Conservation (phyloP, 306 rosid genomes). For the Cajanus cajan region DNA sequence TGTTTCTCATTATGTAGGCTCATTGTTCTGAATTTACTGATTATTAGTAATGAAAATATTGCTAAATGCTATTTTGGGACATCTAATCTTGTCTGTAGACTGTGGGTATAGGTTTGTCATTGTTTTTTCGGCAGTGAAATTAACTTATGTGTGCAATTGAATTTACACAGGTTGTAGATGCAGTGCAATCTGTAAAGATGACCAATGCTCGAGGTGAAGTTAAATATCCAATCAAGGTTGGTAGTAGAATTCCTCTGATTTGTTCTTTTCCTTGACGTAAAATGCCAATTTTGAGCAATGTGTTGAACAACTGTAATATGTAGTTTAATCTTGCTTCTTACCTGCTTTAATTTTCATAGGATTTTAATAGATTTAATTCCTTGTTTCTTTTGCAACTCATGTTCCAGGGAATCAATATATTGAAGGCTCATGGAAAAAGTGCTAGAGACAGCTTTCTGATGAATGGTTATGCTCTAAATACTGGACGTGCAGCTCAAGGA, state of each 20-base stretch:
- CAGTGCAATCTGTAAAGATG: slow-evolving; percentile 91
- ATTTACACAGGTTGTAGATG: slow-evolving; percentile 80
- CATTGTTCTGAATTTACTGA: not conserved
- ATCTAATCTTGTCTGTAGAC: not conserved
- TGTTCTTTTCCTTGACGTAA: not conserved
- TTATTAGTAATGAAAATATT: not conserved
- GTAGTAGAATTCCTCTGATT: slow-evolving; percentile 27
- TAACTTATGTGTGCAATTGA: slow-evolving; percentile 20
- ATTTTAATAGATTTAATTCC: slow-evolving; percentile 1
- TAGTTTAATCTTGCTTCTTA: not conserved
- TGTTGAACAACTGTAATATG: not conserved
- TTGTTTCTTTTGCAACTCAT: not conserved
- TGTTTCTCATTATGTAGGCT: not conserved
- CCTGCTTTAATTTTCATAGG: not conserved
- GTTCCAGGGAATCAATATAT: slow-evolving; percentile 80
- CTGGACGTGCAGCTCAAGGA: slow-evolving; percentile 98
- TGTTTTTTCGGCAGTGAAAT: not conserved
- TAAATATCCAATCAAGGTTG: slow-evolving; percentile 93
- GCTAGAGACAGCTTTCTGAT: slow-evolving; percentile 88
- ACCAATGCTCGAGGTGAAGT: slow-evolving; percentile 90
- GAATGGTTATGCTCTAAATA: slow-evolving; percentile 92
- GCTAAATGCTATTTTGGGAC: slow-evolving; percentile 1
- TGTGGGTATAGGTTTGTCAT: not conserved
- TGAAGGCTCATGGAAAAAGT: slow-evolving; percentile 98
- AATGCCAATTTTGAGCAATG: slow-evolving; percentile 21